phyloP scores from a whole-genome alignment of 441 rosid genomes.

The Corymbia citriodora region DNA sequence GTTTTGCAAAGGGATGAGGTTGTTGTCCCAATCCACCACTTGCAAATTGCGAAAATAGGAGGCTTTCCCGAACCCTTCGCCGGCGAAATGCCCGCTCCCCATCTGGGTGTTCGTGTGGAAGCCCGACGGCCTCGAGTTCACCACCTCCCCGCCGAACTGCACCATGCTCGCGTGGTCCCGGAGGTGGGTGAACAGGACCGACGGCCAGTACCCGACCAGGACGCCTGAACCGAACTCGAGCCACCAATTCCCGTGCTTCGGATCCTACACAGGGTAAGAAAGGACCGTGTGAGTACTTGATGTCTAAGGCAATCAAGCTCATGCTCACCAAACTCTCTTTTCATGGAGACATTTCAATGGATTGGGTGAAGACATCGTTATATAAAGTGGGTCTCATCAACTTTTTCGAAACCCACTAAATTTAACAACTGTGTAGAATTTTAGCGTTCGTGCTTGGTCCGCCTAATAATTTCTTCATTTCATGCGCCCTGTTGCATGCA shows the following conservation, averaged over 20 bases:
- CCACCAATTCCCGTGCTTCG: constrained; percentile 19
- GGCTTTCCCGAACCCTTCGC: constrained; percentile 10
- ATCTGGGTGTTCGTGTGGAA: constrained; percentile 11
- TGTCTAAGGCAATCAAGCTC: background rate
- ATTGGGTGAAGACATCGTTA: background rate
- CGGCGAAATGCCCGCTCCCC: constrained; percentile 13
- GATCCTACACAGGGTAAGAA: constrained; percentile 1
- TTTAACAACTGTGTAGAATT: background rate
- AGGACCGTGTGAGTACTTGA: background rate
- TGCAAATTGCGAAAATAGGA: constrained; percentile 13
- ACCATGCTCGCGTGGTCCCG: constrained; percentile 9
- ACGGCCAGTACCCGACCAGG: constrained; percentile 13
- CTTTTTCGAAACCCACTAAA: background rate
- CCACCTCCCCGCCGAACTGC: constrained; percentile 11
- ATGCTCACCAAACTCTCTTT: background rate
- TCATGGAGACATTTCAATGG: background rate
- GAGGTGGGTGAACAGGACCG: constrained; percentile 10
- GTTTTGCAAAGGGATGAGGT: constrained; percentile 5
- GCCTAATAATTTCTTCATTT: background rate
- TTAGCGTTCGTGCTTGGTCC: background rate
- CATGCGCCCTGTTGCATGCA: background rate
- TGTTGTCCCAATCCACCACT: constrained; percentile 13
- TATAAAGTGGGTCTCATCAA: background rate
- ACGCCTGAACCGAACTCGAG: constrained; percentile 12
- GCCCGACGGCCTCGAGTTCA: constrained; percentile 7